Conservation (phyloP, 169 alveolate species). For the Plasmodium cynomolgi region DNA sequence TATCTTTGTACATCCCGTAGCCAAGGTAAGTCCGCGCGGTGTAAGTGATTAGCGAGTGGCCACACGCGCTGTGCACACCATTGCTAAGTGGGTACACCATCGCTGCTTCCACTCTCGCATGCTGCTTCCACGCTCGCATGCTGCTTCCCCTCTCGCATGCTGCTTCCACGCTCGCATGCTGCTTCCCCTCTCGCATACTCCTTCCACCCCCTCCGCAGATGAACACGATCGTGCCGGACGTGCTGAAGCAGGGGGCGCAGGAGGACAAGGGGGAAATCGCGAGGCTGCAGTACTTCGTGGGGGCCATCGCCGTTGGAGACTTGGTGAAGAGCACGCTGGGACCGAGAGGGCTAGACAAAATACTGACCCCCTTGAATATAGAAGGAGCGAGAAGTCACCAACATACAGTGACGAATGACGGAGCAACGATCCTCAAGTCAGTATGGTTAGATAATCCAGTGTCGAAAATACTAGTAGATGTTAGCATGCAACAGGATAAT, state of each 20-base stretch:
- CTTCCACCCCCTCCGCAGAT: conserved; percentile 58
- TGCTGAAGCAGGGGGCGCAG: conserved; percentile 95
- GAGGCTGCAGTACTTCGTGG: conserved; percentile 96
- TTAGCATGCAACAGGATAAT: conserved; percentile 92
- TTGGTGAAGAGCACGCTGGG: conserved; percentile 98
- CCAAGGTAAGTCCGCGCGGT: background rate
- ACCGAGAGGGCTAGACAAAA: conserved; percentile 99
- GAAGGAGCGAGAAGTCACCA: conserved; percentile 90
- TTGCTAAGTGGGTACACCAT: too few species aligned
- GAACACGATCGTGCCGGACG: conserved; percentile 92
- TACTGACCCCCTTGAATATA: conserved; percentile 93
- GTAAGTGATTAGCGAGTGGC: background rate
- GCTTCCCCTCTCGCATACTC: background rate
- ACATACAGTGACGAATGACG: conserved; percentile 98
- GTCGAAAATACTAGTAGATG: conserved; percentile 97
- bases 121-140: too few species aligned
- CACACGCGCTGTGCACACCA: too few species aligned
- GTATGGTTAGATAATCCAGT: conserved; percentile 99
- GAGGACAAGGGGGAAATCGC: conserved; percentile 97
- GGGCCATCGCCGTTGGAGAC: conserved; percentile 99
- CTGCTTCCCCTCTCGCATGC: background rate
- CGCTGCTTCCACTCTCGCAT: too few species aligned
- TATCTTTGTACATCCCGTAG: background rate
- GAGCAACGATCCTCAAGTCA: conserved; percentile 98
- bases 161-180: background rate